These are phyloP conservation scores for Posidonia oceanica DNA, from an alignment of 116 monocot species.

Conservation along the genomic window DNA sequence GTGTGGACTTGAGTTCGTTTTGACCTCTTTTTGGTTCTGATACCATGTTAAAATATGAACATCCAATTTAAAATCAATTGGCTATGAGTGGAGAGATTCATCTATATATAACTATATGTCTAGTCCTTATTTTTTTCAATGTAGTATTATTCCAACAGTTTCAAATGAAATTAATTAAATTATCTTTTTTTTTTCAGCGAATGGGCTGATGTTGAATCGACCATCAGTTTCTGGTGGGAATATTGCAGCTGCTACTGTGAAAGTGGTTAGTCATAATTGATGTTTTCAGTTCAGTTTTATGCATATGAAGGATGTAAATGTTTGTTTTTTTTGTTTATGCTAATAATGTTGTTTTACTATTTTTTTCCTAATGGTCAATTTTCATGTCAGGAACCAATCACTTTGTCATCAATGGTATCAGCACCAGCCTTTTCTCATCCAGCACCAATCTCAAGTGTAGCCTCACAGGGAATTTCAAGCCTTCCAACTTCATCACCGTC, in stretches of 20 bases:
- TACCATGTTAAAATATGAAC: too few species aligned
- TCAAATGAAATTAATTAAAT: background rate
- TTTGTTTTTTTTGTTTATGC: background rate
- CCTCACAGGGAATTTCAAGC: conserved; percentile 44
- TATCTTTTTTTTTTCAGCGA: conserved; percentile 30
- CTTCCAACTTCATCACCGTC: conserved; percentile 59
- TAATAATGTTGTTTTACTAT: background rate
- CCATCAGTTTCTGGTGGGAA: conserved; percentile 42
- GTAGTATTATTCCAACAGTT: too few species aligned
- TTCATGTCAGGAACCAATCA: conserved; percentile 51
- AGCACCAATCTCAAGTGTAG: conserved; percentile 35
- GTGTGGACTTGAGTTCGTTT: too few species aligned
- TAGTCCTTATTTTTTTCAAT: too few species aligned
- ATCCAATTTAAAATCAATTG: too few species aligned
- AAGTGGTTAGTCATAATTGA: conserved; percentile 42
- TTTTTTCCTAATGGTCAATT: background rate
- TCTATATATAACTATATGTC: too few species aligned
- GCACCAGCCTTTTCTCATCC: conserved; percentile 53
- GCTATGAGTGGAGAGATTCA: too few species aligned
- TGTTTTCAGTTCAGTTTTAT: background rate
- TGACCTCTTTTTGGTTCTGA: too few species aligned
- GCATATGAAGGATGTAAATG: background rate
- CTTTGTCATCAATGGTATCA: conserved; percentile 29
- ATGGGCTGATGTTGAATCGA: conserved; percentile 38
- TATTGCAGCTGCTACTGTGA: conserved; percentile 52